These are phyloP conservation scores for Fusarium sp. DNA, from an alignment of 2,329 filamentous ascomycete species.

Conservation along the genomic window DNA sequence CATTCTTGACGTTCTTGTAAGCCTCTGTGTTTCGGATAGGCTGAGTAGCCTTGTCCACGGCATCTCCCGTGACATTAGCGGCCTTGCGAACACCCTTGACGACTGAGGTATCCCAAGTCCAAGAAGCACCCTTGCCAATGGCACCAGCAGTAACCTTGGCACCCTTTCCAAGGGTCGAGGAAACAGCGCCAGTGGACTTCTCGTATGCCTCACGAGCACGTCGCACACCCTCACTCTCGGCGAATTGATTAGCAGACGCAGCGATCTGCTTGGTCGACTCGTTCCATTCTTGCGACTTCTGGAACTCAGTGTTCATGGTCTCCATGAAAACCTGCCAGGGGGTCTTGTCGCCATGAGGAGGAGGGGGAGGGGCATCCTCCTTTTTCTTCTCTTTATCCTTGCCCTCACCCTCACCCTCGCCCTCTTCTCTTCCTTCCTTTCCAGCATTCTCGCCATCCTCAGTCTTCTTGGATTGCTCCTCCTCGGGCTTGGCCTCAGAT, in stretches of 20 bases:
- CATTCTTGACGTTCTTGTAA: constrained; percentile 93
- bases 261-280: constrained; percentile 96
- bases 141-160: constrained; percentile 86
- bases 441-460: constrained; percentile 49
- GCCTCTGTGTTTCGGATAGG: constrained; percentile 94
- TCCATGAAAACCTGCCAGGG: constrained; percentile 99
- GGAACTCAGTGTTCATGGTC: constrained; percentile 93
- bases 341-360: constrained; percentile 97
- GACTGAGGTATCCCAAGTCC: constrained; percentile 96
- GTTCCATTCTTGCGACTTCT: constrained; percentile 98
- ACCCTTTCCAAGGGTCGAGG: constrained; percentile 79
- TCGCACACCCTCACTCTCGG: constrained; percentile 90
- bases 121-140: constrained; percentile 89
- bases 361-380: constrained; percentile 81
- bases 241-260: constrained; percentile 88
- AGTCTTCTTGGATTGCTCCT: constrained; percentile 56
- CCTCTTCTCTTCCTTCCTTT: constrained; percentile 59
- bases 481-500: constrained; percentile 50
- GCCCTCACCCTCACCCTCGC: constrained; percentile 57
- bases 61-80: constrained; percentile 85
- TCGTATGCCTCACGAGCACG: constrained; percentile 87
- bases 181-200: constrained; percentile 84
- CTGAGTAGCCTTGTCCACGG: constrained; percentile 92
- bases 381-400: constrained; percentile 67
- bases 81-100: constrained; percentile 91